Percentiles rank a stretch among this genome's conserved stretches.
phyloP scores from a whole-genome alignment of 495 filamentous ascomycete genomes.

The Stereocaulon alpinum region DNA sequence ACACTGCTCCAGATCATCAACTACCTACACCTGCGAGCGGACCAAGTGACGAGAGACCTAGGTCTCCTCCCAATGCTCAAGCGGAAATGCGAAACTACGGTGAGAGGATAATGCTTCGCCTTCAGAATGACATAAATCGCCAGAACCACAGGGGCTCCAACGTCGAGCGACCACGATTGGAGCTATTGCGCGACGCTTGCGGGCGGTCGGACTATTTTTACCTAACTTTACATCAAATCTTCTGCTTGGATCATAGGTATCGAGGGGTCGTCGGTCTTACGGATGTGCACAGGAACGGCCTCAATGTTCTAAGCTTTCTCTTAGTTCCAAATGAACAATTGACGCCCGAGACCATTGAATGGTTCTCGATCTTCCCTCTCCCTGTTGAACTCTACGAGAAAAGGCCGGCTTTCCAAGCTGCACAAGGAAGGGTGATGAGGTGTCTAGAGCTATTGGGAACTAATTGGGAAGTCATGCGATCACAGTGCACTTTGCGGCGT shows the following conservation, averaged over 20 bases:
- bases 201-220: constrained; percentile 48
- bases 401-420: constrained; percentile 22
- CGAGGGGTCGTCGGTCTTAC: constrained; percentile 8
- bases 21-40: background rate
- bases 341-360: constrained; percentile 33
- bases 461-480: constrained; percentile 24
- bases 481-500: constrained; percentile 27
- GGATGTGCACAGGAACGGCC: constrained; percentile 21
- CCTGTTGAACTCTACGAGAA: constrained; percentile 24
- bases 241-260: constrained; percentile 35
- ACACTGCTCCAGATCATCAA: background rate
- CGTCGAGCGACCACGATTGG: constrained; percentile 43
- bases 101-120: background rate
- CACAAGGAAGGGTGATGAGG: constrained; percentile 25
- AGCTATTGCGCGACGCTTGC: constrained; percentile 49
- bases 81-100: background rate
- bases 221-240: constrained; percentile 57
- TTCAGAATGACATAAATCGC: background rate
- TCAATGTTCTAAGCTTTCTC: constrained; percentile 27
- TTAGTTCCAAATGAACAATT: constrained; percentile 31
- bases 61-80: background rate
- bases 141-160: background rate
- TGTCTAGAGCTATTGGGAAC: constrained; percentile 31
- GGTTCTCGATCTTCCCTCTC: constrained; percentile 44
- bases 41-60: background rate